phyloP scores from a whole-genome alignment of 2,329 filamentous ascomycete species.

The Stachybotrys chlorohalonatus region DNA sequence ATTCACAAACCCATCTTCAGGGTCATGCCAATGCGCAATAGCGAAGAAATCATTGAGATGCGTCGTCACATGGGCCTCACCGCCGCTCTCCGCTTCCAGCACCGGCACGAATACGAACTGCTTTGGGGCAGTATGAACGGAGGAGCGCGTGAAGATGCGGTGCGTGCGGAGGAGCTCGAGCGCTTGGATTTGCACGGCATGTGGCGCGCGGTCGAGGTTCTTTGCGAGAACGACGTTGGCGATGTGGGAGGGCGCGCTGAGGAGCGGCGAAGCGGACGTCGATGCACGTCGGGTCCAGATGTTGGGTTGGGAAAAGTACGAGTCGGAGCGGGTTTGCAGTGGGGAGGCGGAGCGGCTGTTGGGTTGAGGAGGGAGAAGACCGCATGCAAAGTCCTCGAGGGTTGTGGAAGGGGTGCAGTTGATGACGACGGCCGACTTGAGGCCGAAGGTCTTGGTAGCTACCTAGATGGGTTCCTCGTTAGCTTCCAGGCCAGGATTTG shows the following conservation, averaged over 20 bases:
- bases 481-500: background rate
- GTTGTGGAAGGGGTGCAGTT: constrained; percentile 64
- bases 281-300: constrained; percentile 10
- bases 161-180: constrained; percentile 70
- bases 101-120: constrained; percentile 74
- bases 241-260: constrained; percentile 36
- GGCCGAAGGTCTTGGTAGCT: constrained; percentile 60
- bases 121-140: constrained; percentile 64
- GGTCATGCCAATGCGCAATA: constrained; percentile 77
- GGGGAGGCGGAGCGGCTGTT: constrained; percentile 14
- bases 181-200: constrained; percentile 73
- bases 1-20: constrained; percentile 63
- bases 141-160: constrained; percentile 67
- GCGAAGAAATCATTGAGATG: constrained; percentile 77
- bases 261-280: constrained; percentile 17
- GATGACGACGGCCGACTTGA: constrained; percentile 57
- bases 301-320: constrained; percentile 18
- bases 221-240: constrained; percentile 78
- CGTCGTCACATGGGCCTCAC: constrained; percentile 38
- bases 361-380: constrained; percentile 42
- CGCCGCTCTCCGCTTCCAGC: constrained; percentile 39
- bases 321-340: constrained; percentile 15
- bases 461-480: constrained; percentile 36
- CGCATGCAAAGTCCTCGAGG: constrained; percentile 70
- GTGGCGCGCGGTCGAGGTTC: constrained; percentile 65